Evolutionary conservation across 1,284 basidiomycete species (phyloP), one percentile per base, ranked within the genome.

Genomic region (Sporisorium exsertum): DNA sequence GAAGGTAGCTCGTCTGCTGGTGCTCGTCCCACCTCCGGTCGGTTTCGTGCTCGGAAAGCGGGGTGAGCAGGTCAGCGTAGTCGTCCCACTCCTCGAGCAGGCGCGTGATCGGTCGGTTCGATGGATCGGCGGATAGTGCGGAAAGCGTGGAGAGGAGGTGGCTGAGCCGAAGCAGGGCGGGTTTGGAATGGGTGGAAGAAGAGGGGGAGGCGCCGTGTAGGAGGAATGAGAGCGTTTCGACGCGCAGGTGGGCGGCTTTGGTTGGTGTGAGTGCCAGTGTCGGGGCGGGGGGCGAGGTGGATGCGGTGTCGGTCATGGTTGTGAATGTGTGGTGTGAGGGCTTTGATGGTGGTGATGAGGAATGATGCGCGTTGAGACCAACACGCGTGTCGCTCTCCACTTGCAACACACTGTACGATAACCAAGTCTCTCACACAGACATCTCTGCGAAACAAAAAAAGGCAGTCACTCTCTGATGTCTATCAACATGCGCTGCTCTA

Each of bases 1-100:
- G 27, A n/a, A 60, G 26, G 43, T 57, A 60, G 15, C 18, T 8
- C 2, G 54, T 5, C 27, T 70, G 67, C 35, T 70, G 47, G 9
- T 22, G 15, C 7, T 42, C 35, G 15, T 70, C 57, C 61, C 67
- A 70, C n/a, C n/a, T n/a, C n/a, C n/a, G n/a, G n/a, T n/a, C n/a
- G n/a, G n/a, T n/a, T n/a, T n/a, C n/a, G n/a, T n/a, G n/a, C 9
- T 26, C 6, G 43, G n/a, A 8, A 45, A 22, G 29, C 0, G 66
- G 66, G 2, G 54, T 20, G 9, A 69, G 53, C 12, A 69, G 61
- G 33, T 35, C 13, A 0, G 51, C 10, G 27, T 70, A 59, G 1
- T 5, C 4, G 10, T 51, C 29, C 67, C 67, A 70, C 15, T 64
- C 53, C 10, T 51, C 16, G 2, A 64, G 16, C 15, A 70, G 33